Evolutionary conservation across 768 basidiomycete species (phyloP).

Genomic region (Hydnomerulius pinastri): DNA sequence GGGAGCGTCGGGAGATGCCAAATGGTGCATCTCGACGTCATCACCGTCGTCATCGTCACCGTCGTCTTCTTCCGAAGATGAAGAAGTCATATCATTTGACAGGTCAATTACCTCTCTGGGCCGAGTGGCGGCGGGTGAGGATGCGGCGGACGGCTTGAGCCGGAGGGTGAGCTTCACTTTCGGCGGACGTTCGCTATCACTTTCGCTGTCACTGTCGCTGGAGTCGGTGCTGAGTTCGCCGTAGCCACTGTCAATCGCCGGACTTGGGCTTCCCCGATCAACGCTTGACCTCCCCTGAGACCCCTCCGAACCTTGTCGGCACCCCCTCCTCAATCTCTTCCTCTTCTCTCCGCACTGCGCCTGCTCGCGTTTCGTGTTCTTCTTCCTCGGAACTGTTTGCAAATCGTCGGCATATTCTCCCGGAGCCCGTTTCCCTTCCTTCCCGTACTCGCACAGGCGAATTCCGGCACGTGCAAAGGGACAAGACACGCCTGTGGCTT

Average conservation of each 20-base stretch:
- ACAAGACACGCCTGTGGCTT: constrained; percentile 73
- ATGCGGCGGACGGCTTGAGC: constrained; percentile 44
- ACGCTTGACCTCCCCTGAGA: constrained; percentile 9
- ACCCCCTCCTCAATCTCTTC: constrained; percentile 41
- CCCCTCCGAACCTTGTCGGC: constrained; percentile 22
- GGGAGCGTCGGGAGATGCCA: constrained; percentile 35
- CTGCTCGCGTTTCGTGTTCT: constrained; percentile 34
- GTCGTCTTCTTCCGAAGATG: constrained; percentile 42
- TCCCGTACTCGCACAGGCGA: constrained; percentile 65
- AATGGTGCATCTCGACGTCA: constrained; percentile 21
- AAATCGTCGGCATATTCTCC: constrained; percentile 27
- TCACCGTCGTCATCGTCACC: constrained; percentile 21
- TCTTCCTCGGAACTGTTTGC: constrained; percentile 46
- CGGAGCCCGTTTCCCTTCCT: constrained; percentile 42
- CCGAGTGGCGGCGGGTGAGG: constrained; percentile 18
- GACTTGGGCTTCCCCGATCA: constrained; percentile 21
- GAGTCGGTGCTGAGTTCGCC: constrained; percentile 23
- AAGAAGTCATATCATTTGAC: constrained; percentile 35
- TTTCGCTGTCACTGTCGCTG: constrained; percentile 28
- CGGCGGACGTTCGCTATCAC: constrained; percentile 41
- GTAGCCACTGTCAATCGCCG: constrained; percentile 27
- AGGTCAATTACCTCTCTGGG: constrained; percentile 41
- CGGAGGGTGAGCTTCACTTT: constrained; percentile 74
- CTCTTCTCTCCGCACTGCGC: constrained; percentile 49
- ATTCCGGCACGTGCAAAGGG: constrained; percentile 78